Evolutionary conservation across 169 alveolate genomes (phyloP), one percentile per base, ranked within the genome.

Genomic region (Eimeria tenella): DNA sequence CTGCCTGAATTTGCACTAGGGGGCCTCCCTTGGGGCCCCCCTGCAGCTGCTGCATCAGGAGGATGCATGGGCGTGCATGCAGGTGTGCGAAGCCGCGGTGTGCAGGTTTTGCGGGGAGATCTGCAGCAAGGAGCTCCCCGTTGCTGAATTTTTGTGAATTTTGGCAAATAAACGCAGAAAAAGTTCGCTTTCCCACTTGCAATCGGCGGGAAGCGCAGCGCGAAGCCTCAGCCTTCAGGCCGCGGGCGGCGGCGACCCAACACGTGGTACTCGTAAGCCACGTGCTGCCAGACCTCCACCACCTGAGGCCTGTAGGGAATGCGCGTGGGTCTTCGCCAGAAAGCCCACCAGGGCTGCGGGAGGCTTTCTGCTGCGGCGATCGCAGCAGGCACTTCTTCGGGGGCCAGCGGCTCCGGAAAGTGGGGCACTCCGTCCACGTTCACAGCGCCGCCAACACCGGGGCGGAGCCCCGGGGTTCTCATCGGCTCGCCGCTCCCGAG

Each of bases 391-490:
- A 79, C 88, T 17, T 31, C 49, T 17, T 79, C 70, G 52, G 53
- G n/a, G 17, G 88, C 4, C 10, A 79, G 68, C 17, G 88, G 71
- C 55, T 79, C 49, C 10, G 88, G 88, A 17, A 79, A 79, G 21
- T 79, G 88, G 13, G 70, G 88, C 13, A 53, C 70, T 62, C 88
- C 88, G 83, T 73, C 83, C 50, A 73, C 83, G 83, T 73, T 73
- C 42, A 49, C 17, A 60, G 83, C 83, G 83, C 83, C 62, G 42
- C 62, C 83, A 15, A 60, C 13, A 17, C 7, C 62, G 4, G 58
- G 19, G 83, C 42, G 42, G 42, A 2, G 42, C 42, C 83, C 62
- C 5, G 83, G 19, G 83, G 83, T 13, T 55, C 83, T 49, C 83
- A 73, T 73, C 50, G 83, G 83, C 50, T 31, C 42, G 42, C 42